Base-by-base conservation (phyloP, 2,329 filamentous ascomycete species). In the Fusarium bactridioides region DNA sequence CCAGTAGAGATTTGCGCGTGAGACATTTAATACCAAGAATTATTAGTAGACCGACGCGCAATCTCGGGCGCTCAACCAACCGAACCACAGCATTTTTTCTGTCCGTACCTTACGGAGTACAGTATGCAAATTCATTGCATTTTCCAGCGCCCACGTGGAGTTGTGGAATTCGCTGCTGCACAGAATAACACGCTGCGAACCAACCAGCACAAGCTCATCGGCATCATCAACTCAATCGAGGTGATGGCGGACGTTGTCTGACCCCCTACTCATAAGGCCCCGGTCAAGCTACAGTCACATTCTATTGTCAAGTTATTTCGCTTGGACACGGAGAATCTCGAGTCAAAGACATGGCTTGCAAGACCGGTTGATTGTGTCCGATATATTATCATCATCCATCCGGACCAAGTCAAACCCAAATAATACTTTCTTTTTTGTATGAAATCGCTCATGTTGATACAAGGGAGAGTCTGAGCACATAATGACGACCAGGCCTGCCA, bases 121-220 rank as follows among this genome's bases (percentile, higher is more conserved):
- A 8, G 31, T 16, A 13, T 31, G 31, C 12, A 15, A 41, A 45
- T 50, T 54, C 33, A 27, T 21, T 70, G 25, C 47, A 47, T 54
- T 54, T 67, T 54, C 25, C 41, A 68, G 38, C 29, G 55, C 75
- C 75, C 75, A 77, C 75, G 75, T 77, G 75, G 72, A 76, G 72
- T 68, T 51, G 61, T 66, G 68, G 72, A 77, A 77, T 75, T 76
- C 72, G 75, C 66, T 73, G 69, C 54, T 37, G 59, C 44, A 31
- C n/a, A 63, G 44, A 60, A 41, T 37, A 57, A 74, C 44, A 43
- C 25, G 48, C 61, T 59, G 68, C 23, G 56, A 61, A 61, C 37
- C 40, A 45, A 70, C 41, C 40, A 41, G 70, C 56, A 57, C 37
- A 51, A 69, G 41, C n/a, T 45, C 33, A n/a, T 65, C 38, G 37